phyloP scores from a whole-genome alignment of 768 basidiomycete species.

The Austroboletus eburneus region DNA sequence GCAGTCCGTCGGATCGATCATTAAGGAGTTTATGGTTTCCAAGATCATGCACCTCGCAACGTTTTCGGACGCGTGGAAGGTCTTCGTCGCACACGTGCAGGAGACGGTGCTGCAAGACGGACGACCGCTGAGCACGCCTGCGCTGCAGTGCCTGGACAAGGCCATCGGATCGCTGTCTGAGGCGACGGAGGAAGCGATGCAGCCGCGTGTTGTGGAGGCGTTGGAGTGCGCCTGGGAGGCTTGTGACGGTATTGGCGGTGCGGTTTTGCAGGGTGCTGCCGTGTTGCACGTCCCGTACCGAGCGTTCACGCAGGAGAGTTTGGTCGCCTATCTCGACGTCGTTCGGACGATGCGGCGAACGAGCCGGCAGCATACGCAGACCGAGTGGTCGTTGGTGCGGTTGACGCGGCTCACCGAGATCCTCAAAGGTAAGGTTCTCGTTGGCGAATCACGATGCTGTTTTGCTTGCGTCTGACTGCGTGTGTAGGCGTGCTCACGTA shows the following conservation, averaged over 20 bases:
- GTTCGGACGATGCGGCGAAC: constrained; percentile 56
- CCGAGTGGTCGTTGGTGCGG: constrained; percentile 64
- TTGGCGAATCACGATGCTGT: neutral
- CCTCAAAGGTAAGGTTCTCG: constrained; percentile 63
- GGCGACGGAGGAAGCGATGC: constrained; percentile 27
- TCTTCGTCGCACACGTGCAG: constrained; percentile 69
- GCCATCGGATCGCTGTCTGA: constrained; percentile 57
- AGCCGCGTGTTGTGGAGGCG: constrained; percentile 40
- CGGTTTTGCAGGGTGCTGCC: constrained; percentile 36
- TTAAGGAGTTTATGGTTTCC: constrained; percentile 70
- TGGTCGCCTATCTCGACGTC: constrained; percentile 76
- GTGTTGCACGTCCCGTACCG: constrained; percentile 10
- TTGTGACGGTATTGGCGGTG: constrained; percentile 61
- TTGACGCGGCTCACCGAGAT: constrained; percentile 70
- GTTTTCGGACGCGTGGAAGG: constrained; percentile 69
- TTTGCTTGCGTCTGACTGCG: neutral
- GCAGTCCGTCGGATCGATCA: constrained; percentile 78
- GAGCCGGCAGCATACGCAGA: constrained; percentile 40
- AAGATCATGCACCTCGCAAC: constrained; percentile 71
- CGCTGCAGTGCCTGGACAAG: constrained; percentile 78
- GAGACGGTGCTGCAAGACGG: constrained; percentile 66
- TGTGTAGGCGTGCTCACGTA: constrained; percentile 71
- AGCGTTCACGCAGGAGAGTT: constrained; percentile 61
- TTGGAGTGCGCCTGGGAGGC: constrained; percentile 68
- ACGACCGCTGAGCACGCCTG: constrained; percentile 73